A percentile compares a stretch with the other conserved stretches of the same genome.
phyloP scores from a whole-genome alignment of 352 stramenopile genomes.

The Phytopythium delawarense region DNA sequence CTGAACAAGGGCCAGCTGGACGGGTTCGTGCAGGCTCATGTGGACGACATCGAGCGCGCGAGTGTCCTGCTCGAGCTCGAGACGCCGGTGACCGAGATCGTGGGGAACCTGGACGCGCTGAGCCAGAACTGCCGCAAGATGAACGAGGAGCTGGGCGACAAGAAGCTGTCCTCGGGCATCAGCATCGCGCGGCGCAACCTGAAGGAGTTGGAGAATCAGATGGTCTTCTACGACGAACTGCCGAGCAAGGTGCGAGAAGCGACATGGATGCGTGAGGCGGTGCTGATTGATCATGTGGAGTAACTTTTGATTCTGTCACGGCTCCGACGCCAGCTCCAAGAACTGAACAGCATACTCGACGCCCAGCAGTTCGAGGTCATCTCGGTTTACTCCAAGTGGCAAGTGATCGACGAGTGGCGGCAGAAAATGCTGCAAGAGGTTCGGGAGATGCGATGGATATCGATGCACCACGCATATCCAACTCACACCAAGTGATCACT shows the following conservation, averaged over 20 bases:
- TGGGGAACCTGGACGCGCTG: constrained; percentile 51
- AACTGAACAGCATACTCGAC: constrained; percentile 46
- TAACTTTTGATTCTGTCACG: neutral
- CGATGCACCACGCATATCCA: neutral
- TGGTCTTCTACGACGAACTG: constrained; percentile 81
- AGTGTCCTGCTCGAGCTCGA: constrained; percentile 67
- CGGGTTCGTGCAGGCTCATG: constrained; percentile 67
- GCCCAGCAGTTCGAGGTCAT: constrained; percentile 45
- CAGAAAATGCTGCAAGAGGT: constrained; percentile 84
- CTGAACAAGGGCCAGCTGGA: constrained; percentile 70
- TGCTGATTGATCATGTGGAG: too few relatives aligned
- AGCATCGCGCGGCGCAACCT: constrained; percentile 80
- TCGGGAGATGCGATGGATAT: neutral
- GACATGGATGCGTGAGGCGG: neutral
- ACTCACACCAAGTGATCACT: neutral
- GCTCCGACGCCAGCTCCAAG: constrained; percentile 21
- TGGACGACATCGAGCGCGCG: constrained; percentile 84
- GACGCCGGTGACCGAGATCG: constrained; percentile 58
- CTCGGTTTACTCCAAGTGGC: constrained; percentile 62
- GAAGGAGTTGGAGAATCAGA: constrained; percentile 75
- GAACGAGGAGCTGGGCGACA: constrained; percentile 81
- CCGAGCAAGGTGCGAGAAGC: constrained; percentile 35
- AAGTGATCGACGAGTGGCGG: constrained; percentile 73
- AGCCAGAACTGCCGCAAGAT: constrained; percentile 64
- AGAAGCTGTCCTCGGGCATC: constrained; percentile 72